Base-by-base conservation (phyloP, 106 monocot genomes). In the Dioscorea alata region DNA sequence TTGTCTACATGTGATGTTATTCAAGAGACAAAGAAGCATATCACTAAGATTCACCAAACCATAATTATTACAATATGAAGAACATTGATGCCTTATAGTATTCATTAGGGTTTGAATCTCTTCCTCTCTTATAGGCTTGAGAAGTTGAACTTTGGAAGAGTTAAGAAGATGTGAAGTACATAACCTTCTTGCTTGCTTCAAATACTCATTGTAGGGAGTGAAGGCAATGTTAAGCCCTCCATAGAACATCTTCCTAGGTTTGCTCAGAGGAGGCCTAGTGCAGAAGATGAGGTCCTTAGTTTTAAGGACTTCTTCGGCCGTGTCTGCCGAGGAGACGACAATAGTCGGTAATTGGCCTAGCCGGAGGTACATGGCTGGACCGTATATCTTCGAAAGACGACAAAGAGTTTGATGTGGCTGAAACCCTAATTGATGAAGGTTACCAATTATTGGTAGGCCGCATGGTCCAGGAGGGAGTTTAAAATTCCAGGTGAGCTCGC, bases 191-290 rank as follows among this genome's bases (percentile, higher is more conserved):
- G 54, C 54, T 15, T 56, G 54, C 13, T 19, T 56, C 54, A 8
- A 56, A 56, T 56, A 56, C 54, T 56, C 54, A 56, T 19, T 56
- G 19, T 56, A 56, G 13, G 54, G 54, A 15, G 54, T 56, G 54
- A 56, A 56, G 54, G 54, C 54, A 18, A 56, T 56, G 54, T 56
- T 19, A 18, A 56, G 54, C n/a, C 54, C 54, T 56, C 54, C 54
- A 19, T 56, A 56, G 54, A 18, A 56, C n/a, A 56, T 56, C 54
- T 56, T 56, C 15, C 54, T 16, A 16, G 19, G 13, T 16, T 16
- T 19, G 54, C 54, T 56, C n/a, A 56, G 54, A 18, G 54, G 54
- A 5, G 54, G 54, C 54, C 54, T 56, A 19, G 54, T 56, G 13
- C 54, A 56, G 19, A 56, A 56, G n/a, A 56, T 18, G 54, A 19